Conservation (phyloP, 140 eudicot genomes). For the Senecio squalidus region DNA sequence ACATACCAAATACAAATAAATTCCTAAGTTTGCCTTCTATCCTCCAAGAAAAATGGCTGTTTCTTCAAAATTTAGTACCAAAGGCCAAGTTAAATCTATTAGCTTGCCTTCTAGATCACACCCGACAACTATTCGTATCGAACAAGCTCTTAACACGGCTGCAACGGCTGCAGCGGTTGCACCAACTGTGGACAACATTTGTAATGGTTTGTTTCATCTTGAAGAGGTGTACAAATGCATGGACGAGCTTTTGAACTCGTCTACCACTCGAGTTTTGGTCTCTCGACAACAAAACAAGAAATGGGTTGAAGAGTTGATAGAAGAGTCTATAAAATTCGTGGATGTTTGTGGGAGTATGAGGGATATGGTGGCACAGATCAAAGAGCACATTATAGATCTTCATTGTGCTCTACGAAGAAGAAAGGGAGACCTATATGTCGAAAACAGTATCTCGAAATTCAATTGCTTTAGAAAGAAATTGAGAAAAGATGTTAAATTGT, state of each 20-base stretch:
- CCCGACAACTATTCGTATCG: constrained; percentile 33
- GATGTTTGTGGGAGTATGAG: constrained; percentile 32
- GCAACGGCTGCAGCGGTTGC: constrained; percentile 22
- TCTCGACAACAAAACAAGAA: constrained; percentile 27
- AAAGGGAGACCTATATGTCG: constrained; percentile 16
- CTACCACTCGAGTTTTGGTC: constrained; percentile 29
- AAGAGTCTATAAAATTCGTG: constrained; percentile 37
- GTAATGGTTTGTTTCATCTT: constrained; percentile 21
- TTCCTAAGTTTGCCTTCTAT: background rate
- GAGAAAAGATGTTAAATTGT: constrained; percentile 34
- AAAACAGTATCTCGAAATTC: constrained; percentile 21
- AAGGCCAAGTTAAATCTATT: constrained; percentile 30
- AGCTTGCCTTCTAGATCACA: constrained; percentile 52
- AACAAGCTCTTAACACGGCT: constrained; percentile 34
- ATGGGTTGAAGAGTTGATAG: constrained; percentile 32
- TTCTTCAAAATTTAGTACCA: constrained; percentile 26
- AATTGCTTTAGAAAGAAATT: constrained; percentile 34
- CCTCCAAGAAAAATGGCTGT: constrained; percentile 27
- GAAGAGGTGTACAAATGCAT: constrained; percentile 26
- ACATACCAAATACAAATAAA: background rate
- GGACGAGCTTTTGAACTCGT: constrained; percentile 27
- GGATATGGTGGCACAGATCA: constrained; percentile 33
- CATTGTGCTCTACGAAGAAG: constrained; percentile 36
- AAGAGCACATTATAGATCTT: constrained; percentile 28
- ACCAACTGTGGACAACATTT: constrained; percentile 21